Evolutionary conservation across 805 yeast genomes (phyloP), one percentile per base, ranked within the genome.

Genomic region (Yarrowia osloensis): DNA sequence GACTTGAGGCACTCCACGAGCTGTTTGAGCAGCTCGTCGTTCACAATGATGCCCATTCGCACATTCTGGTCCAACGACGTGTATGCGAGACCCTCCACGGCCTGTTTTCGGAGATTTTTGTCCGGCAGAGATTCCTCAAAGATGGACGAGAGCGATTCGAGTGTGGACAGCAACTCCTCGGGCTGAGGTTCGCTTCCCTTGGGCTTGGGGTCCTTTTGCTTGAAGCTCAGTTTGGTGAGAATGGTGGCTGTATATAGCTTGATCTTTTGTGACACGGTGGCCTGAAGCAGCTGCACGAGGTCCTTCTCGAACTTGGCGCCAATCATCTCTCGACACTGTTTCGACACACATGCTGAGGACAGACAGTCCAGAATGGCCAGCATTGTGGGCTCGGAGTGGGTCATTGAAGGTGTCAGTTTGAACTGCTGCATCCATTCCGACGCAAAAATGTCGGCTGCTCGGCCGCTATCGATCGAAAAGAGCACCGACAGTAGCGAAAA

Each of bases 11-110:
- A 39, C 55, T 67, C 33, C 42, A 69, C 49, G 33, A 74, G 68
- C 8, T 66, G 61, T n/a, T 68, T 70, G 11, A 77, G 55, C n/a
- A 70, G 63, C 17, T 61, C 54, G 13, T 63, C 49, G 46, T 70
- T 69, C 1, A 22, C 44, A n/a, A 68, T 69, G 22, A 73, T 42
- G 11, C 76, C 71, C 31, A 67, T 42, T 55, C 75, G 75, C 40
- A 78, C 80, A 6, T 72, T 50, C 8, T 73, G 67, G 24, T 76
- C 70, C 29, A 73, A 26, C 11, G 79, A 72, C 4, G 81, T 73
- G 66, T 77, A 74, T 3, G 80, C 78, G 21, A 79, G 73, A 0
- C 80, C 80, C 68, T 79, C 81, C 17, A 77, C 57, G 1, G 78
- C 74, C n/a, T 67, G 19, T 71, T 69, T 59, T 66, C 68, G 28